These are phyloP conservation scores for Arthrinium phaeospermum DNA, from an alignment of 2,329 filamentous ascomycete species.

Conservation along the genomic window DNA sequence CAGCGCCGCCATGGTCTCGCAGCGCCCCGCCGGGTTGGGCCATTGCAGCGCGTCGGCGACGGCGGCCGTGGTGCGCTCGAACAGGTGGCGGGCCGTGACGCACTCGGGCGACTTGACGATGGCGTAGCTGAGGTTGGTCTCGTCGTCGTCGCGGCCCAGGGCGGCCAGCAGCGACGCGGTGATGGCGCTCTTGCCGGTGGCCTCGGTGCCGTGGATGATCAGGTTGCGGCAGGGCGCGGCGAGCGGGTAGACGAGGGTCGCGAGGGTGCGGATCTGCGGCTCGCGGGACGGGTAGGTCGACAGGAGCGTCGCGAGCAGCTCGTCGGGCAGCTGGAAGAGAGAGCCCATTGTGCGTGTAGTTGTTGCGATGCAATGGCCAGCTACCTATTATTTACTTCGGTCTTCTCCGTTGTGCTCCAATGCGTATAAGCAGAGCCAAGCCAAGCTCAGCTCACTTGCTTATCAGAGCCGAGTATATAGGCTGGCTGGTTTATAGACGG, in stretches of 20 bases:
- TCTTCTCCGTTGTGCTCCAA: not conserved
- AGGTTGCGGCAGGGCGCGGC: constrained; percentile 76
- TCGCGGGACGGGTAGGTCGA: constrained; percentile 62
- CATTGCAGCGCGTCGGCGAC: constrained; percentile 59
- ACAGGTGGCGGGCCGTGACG: constrained; percentile 77
- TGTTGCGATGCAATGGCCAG: too few relatives aligned
- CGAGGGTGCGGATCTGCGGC: constrained; percentile 62
- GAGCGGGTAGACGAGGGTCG: constrained; percentile 64
- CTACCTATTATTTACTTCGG: not conserved
- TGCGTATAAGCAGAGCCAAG: not conserved
- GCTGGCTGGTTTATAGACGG: too few relatives aligned
- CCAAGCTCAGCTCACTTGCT: not conserved
- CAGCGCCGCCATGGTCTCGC: constrained; percentile 81
- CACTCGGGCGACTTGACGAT: constrained; percentile 76
- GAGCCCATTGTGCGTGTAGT: constrained; percentile 30
- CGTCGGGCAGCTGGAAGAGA: constrained; percentile 59
- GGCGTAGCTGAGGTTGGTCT: constrained; percentile 60
- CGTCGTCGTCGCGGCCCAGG: constrained; percentile 44
- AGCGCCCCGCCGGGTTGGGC: constrained; percentile 62
- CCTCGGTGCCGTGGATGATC: constrained; percentile 82
- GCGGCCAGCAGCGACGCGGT: constrained; percentile 64
- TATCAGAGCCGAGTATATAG: constrained; percentile 2
- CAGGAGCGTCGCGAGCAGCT: constrained; percentile 52
- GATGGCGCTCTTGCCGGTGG: constrained; percentile 84
- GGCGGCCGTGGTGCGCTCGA: constrained; percentile 71